Evolutionary conservation across 129 eudicot species (phyloP), one percentile per base, ranked within the genome.

Genomic region (Chrysanthemum makinoi): DNA sequence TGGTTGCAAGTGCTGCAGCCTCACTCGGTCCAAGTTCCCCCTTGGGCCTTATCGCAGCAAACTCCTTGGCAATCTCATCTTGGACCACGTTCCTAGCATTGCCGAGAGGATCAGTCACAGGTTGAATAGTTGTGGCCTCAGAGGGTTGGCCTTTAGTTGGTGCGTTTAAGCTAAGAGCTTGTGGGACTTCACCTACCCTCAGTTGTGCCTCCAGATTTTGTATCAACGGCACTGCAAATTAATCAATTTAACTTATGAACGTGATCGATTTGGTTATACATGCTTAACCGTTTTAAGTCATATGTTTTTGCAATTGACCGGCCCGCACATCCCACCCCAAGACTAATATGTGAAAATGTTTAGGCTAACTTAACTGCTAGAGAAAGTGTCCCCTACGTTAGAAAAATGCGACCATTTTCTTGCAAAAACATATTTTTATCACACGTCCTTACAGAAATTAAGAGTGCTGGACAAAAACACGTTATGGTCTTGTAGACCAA

Each of bases 1-100:
- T 79, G 66, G 95, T 89, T 49, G 98, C 98, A 46, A 89, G 80
- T 9, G 93, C 84, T 1, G 91, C 96, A 70, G 96, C 98, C 72
- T 91, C 96, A 72, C 96, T 89, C 14, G 95, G 96, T 43, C 89
- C 80, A 39, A 81, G n/a, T 2, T 85, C 81, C 30, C 98, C 95
- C 19, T 79, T 56, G 1, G 96, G 96, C 96, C 88, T 85, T 15
- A 91, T 73, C 14, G 85, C 81, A 15, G 87, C 87, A 75, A 88
- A 91, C 81, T 91, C 96, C 19, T 62, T 62, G 56, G 71, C 71
- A 1, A 91, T 89, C 81, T 91, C 96, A 5, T 91, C 98, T 60
- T 89, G 95, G 6, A 91, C 83, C 76, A 77, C 83, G 74, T 30
- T 65, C 66, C 98, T 83, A 20, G 89, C 91, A 30, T 75, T 85